These are phyloP conservation scores for Nicotiana benthamiana DNA, from an alignment of 257 asterid species.

Conservation along the genomic window DNA sequence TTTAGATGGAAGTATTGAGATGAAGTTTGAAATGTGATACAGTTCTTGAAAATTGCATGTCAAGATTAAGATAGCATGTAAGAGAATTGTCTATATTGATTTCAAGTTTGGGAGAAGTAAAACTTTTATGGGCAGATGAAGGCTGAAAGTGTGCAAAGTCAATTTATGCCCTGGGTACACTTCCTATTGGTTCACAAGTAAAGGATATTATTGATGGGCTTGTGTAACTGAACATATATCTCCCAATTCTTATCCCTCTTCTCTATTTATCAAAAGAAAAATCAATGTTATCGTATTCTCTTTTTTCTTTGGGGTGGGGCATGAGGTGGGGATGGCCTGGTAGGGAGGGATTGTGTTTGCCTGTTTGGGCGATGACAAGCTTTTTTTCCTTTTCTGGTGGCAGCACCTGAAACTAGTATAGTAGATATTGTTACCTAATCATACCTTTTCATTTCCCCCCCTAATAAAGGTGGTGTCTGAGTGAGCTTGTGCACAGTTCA, in stretches of 20 bases:
- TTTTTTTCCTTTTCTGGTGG: neutral
- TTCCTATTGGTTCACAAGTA: neutral
- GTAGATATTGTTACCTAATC: neutral
- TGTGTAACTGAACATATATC: neutral
- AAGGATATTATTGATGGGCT: neutral
- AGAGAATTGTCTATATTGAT: neutral
- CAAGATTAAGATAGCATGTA: neutral
- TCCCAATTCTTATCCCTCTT: neutral
- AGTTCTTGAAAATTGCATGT: neutral
- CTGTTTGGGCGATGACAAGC: neutral
- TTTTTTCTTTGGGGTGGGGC: neutral
- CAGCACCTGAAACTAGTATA: neutral
- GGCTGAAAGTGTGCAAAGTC: neutral
- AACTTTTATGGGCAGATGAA: neutral
- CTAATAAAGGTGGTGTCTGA: neutral
- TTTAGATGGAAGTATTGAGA: neutral
- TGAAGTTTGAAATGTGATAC: neutral
- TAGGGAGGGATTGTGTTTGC: neutral
- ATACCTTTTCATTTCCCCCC: neutral
- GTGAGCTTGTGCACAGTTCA: neutral
- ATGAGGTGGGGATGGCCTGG: neutral
- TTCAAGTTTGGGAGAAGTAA: neutral
- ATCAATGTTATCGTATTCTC: neutral
- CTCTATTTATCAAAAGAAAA: neutral
- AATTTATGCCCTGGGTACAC: neutral